Conservation (phyloP, 305 asterid species). For the Stenogyne calaminthoides region DNA sequence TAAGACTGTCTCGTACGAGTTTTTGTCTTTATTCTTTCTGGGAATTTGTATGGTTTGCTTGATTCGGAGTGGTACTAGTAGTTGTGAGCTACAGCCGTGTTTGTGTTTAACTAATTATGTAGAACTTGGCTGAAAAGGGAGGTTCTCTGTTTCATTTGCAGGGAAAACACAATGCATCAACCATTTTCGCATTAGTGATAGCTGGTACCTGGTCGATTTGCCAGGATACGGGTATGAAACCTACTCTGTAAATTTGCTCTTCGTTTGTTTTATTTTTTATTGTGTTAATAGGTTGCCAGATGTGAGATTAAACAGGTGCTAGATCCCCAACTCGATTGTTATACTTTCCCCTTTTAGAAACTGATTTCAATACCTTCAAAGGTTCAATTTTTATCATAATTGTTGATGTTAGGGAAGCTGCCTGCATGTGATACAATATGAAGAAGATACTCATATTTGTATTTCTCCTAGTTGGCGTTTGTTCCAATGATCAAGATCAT, state of each 20-base stretch:
- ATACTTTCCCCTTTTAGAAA: background rate
- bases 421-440: background rate
- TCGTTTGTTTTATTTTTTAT: background rate
- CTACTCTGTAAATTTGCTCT: constrained; percentile 8
- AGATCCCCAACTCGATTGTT: background rate
- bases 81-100: background rate
- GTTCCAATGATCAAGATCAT: background rate
- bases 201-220: constrained; percentile 96
- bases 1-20: no score
- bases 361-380: background rate
- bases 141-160: constrained; percentile 40
- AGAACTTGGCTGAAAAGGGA: background rate
- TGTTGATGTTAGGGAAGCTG: background rate
- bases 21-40: background rate
- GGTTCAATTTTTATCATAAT: background rate
- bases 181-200: constrained; percentile 85
- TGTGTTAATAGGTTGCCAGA: background rate
- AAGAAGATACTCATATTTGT: background rate
- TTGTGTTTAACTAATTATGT: background rate
- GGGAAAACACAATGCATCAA: constrained; percentile 99
- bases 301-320: background rate
- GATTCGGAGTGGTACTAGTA: background rate
- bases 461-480: background rate
- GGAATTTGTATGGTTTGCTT: background rate
- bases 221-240: constrained; percentile 91